Evolutionary conservation across 75 land plant species (phyloP), one percentile per base, ranked within the genome.

Genomic region (Sequoia sempervirens): DNA sequence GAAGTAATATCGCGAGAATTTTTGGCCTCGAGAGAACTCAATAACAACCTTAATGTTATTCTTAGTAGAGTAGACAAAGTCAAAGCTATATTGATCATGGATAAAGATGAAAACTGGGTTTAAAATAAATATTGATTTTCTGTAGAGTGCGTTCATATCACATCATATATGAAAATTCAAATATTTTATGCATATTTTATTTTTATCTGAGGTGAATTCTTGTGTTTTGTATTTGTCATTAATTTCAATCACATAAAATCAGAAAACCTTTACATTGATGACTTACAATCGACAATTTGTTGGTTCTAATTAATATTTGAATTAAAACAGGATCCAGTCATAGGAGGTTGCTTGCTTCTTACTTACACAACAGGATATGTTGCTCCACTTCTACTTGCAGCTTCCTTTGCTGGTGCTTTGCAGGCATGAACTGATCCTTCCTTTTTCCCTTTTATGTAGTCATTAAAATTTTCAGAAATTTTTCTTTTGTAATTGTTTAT

Each of bases 341-440:
- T 90, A 15, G 99, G 99, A 79, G 96, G 99, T 46, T 91, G 91
- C 83, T 85, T 97, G 72, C 89, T 97, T 34, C 80, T 97, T 85
- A 92, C 97, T 30, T 97, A 96, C 85, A 97, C 99, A 75, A 97
- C 92, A 41, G 99, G 99, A 41, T 97, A 97, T 86, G 93, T 97
- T 76, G 92, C 95, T 32, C 99, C 99, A 83, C 93, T 97, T 45
- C 94, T 97, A 46, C 85, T 97, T 47, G 99, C 98, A 80, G 99
- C 99, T 79, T 97, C 99, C 54, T 97, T 97, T 93, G 99, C 98
- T 78, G 98, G 99, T 70, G 96, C 99, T 72, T 87, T 97, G 81
- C 99, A 95, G 99, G 99, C 91, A 88, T 66, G 47, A 13, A n/a
- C 53, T 45, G 7, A 50, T 34, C 30, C n/a, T n/a, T n/a, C n/a